Conservation (phyloP, 768 basidiomycete genomes). For the Dentipellis sp. region DNA sequence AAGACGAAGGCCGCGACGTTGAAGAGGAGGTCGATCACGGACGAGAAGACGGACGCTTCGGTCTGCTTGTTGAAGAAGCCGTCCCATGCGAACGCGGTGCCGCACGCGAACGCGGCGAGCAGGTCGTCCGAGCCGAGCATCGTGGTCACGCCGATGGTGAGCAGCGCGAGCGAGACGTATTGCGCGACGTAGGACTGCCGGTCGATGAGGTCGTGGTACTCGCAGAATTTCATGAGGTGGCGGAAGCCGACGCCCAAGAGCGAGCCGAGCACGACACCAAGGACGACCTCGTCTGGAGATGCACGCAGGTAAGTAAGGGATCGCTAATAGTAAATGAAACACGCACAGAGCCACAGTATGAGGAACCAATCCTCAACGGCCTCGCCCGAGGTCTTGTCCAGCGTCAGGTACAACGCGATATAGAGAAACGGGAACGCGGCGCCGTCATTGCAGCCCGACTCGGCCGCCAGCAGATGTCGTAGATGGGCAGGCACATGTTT, state of each 20-base stretch:
- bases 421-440: constrained; percentile 94
- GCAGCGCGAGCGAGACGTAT: constrained; percentile 74
- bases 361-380: constrained; percentile 88
- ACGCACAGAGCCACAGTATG: constrained; percentile 75
- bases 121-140: constrained; percentile 91
- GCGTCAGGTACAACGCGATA: constrained; percentile 78
- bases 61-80: constrained; percentile 91
- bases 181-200: constrained; percentile 93
- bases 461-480: constrained; percentile 53
- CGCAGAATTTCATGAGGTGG: constrained; percentile 89
- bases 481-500: constrained; percentile 91
- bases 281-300: constrained; percentile 61
- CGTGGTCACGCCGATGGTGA: constrained; percentile 77
- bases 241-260: constrained; percentile 72
- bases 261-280: constrained; percentile 70
- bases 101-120: constrained; percentile 89
- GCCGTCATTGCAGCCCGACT: constrained; percentile 94
- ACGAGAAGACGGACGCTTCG: constrained; percentile 90
- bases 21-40: constrained; percentile 93
- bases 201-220: constrained; percentile 81
- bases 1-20: constrained; percentile 94
- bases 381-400: constrained; percentile 48
- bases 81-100: constrained; percentile 95
- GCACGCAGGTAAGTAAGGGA: constrained; percentile 5
- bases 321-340: background rate